Evolutionary conservation across 495 filamentous ascomycete species (phyloP), one percentile per base, ranked within the genome.

Genomic region (Corynascus novoguineensis): DNA sequence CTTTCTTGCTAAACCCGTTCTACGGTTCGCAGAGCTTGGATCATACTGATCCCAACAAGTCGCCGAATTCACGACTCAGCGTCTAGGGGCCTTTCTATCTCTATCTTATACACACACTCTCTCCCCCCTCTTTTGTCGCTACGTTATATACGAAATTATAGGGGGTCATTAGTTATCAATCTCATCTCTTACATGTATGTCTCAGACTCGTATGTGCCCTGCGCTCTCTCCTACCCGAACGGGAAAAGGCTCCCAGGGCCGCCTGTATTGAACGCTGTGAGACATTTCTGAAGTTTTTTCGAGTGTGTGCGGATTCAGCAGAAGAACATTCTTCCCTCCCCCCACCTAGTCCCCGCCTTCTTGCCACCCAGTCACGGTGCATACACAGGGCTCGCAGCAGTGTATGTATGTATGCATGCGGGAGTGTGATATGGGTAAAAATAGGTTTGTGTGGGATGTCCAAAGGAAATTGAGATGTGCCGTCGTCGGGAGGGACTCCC

Each of bases 161-260:
- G n/a, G n/a, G n/a, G n/a, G n/a, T n/a, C n/a, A n/a, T n/a, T n/a
- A n/a, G n/a, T n/a, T n/a, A n/a, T 24, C 32, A 47, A 56, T 56
- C 44, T 55, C 44, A 35, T 31, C 53, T 41, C 35, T 56, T n/a
- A 44, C 35, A 49, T 49, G 53, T 35, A 56, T 41, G 53, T 56
- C 53, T 56, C 24, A 56, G 35, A 56, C 45, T 1, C 19, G 45
- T 34, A 56, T 41, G 17, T 47, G 17, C 28, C 40, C 11, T 25
- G 22, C 22, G 38, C 38, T 17, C 11, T 3, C 38, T n/a, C n/a
- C 17, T 21, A 9, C 38, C 27, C 41, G 27, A 46, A 55, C 38
- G 40, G 38, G 38, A 37, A 22, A 1, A 24, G 3, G 0, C 28
- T 21, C 52, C 21, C 25, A n/a, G 34, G 51, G 19, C 34, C 22